Evolutionary conservation across 805 yeast genomes (phyloP).

Genomic region (Millerozyma acaciae): DNA sequence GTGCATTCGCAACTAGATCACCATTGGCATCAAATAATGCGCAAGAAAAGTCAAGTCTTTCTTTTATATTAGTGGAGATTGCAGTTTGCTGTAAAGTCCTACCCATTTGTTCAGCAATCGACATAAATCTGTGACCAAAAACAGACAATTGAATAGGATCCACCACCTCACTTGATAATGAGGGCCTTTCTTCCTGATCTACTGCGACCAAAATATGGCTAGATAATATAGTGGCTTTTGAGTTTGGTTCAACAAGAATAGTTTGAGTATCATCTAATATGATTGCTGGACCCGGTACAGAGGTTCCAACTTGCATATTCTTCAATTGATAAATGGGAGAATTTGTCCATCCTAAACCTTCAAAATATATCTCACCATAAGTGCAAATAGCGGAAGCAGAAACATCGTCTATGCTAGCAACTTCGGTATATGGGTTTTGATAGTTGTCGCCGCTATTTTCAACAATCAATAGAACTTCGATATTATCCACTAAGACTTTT

Average conservation of each 20-base stretch:
- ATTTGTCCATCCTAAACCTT: conserved; percentile 26
- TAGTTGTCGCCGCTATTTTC: conserved; percentile 43
- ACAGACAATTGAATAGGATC: conserved; percentile 39
- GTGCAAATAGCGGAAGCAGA: conserved; percentile 1
- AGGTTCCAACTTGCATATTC: conserved; percentile 17
- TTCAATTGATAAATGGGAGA: conserved; percentile 21
- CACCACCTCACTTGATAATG: conserved; percentile 22
- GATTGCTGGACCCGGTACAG: conserved; percentile 18
- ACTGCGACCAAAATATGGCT: conserved; percentile 30
- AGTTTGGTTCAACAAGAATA: conserved; percentile 28
- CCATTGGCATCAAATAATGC: conserved; percentile 41
- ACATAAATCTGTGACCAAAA: conserved; percentile 40
- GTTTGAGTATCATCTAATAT: conserved; percentile 29
- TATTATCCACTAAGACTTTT: conserved; percentile 34
- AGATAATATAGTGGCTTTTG: conserved; percentile 25
- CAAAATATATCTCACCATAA: conserved; percentile 23
- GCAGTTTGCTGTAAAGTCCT: conserved; percentile 42
- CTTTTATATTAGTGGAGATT: conserved; percentile 43
- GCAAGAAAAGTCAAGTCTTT: conserved; percentile 43
- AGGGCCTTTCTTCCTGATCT: conserved; percentile 18
- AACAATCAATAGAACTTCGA: conserved; percentile 54
- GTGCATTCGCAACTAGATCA: conserved; percentile 45
- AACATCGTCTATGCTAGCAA: conserved; percentile 11
- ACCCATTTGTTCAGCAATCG: conserved; percentile 43
- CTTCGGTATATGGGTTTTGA: conserved; percentile 50